Evolutionary conservation across 805 yeast genomes (phyloP).

Genomic region (Kurtzmaniella cleridarum): DNA sequence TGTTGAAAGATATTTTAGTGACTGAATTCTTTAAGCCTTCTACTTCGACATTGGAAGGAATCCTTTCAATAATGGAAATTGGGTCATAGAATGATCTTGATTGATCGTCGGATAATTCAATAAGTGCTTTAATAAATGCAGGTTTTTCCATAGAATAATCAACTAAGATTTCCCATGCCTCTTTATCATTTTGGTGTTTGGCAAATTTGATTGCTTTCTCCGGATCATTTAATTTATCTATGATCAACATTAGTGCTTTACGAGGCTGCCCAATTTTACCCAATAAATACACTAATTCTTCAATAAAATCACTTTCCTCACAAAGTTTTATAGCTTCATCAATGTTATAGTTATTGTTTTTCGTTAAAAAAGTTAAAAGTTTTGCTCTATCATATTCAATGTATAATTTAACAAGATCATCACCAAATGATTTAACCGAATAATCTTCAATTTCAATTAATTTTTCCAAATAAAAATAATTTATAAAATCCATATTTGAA

Average conservation of each 20-base stretch:
- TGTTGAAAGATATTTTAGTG: conserved; percentile 55
- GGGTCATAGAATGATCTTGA: conserved; percentile 47
- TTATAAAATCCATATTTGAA: conserved; percentile 42
- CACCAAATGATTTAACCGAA: conserved; percentile 53
- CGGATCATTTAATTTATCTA: conserved; percentile 75
- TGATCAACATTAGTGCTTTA: conserved; percentile 70
- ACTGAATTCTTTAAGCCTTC: conserved; percentile 61
- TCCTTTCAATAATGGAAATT: conserved; percentile 57
- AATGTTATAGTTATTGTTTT: conserved; percentile 59
- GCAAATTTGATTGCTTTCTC: conserved; percentile 78
- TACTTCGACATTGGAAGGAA: conserved; percentile 58
- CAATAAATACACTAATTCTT: conserved; percentile 75
- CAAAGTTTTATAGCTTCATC: conserved; percentile 67
- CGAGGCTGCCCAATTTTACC: conserved; percentile 78
- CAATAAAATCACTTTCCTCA: conserved; percentile 43
- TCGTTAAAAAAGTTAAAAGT: conserved; percentile 57
- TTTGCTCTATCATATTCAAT: conserved; percentile 53
- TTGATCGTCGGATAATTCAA: conserved; percentile 61
- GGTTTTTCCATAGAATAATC: conserved; percentile 70
- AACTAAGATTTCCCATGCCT: conserved; percentile 75
- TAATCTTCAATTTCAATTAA: conserved; percentile 54
- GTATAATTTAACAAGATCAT: conserved; percentile 60
- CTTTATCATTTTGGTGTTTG: conserved; percentile 56
- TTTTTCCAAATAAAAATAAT: conserved; percentile 60
- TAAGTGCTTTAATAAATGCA: conserved; percentile 65